Base-by-base conservation (phyloP, 1,139 yeast species). In the Arxiozyma telluris region DNA sequence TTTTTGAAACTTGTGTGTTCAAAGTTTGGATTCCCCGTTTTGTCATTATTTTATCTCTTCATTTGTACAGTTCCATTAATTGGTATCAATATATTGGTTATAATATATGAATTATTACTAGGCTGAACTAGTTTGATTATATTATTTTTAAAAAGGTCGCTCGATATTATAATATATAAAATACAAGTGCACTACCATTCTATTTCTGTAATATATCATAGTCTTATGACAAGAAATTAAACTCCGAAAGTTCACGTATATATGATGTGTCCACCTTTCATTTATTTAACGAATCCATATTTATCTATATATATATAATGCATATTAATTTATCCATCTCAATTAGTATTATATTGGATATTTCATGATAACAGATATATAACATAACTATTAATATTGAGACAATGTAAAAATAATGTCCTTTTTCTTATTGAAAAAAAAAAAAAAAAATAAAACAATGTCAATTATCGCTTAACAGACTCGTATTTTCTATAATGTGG, bases 31-130 rank as follows among this genome's bases (percentile, higher is more conserved):
- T n/a, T 44, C 43, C 38, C 18, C 18, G 18, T 8, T 51, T 44
- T 27, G 27, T 41, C 27, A 8, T 21, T 22, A 46, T 54, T 11
- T 25, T 39, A 49, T 46, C 22, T 25, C 42, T 18, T 22, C 25
- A 39, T 53, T 42, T 22, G 23, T 23, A 9, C 54, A 76, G 80
- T 88, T 42, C 91, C 94, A 21, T 74, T 87, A 60, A 86, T 87
- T 54, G 80, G 80, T 21, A 75, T 85, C 49, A 87, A 87, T 65
- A 71, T 82, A 9, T 57, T 83, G 46, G 87, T 87, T 45, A 85
- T 87, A 54, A 59, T 82, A 27, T 87, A 87, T 72, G 93, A 87
- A 68, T 70, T 87, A 62, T 68, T 87, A n/a, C 72, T 87, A 59
- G 96, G 96, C 49, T 57, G 48, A 51, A 11, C 21, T 5, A 11